Conservation (phyloP, 1,139 yeast genomes). For the Hyphopichia wangnamkhiaoensis region DNA sequence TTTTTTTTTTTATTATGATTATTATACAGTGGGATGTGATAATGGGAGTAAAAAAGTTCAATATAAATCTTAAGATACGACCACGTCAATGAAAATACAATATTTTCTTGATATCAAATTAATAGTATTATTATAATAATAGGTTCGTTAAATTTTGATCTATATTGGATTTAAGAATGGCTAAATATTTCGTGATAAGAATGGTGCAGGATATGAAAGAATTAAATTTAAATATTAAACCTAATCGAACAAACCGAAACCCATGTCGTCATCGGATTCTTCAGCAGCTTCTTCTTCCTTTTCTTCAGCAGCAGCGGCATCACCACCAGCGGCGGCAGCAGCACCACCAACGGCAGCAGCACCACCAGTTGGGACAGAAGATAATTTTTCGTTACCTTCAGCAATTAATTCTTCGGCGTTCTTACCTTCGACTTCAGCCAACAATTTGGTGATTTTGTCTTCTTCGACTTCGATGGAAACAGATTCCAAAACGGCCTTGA, state of each 20-base stretch:
- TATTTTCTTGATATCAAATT: background rate
- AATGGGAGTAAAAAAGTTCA: background rate
- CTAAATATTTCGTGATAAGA: conserved; percentile 1
- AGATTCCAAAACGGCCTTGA: conserved; percentile 84
- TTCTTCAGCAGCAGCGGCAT: conserved; percentile 68
- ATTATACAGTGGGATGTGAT: too few relatives aligned
- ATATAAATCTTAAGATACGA: background rate
- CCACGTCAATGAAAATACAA: background rate
- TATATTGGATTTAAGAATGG: background rate
- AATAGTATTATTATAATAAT: conserved; percentile 2
- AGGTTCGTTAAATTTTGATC: conserved; percentile 2
- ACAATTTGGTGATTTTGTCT: conserved; percentile 79
- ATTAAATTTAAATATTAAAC: conserved; percentile 9
- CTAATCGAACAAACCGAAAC: conserved; percentile 56
- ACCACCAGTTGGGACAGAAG: conserved; percentile 97
- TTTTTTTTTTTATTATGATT: too few relatives aligned
- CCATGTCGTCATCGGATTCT: conserved; percentile 56
- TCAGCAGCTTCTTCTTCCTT: conserved; percentile 66
- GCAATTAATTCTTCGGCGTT: conserved; percentile 88
- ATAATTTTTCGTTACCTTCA: conserved; percentile 93
- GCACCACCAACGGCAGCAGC: conserved; percentile 79
- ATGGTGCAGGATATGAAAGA: background rate
- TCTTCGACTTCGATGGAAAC: conserved; percentile 97
- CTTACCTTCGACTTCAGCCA: conserved; percentile 95
- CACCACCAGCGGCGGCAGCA: conserved; percentile 68